phyloP scores from a whole-genome alignment of 2,329 filamentous ascomycete genomes.

The Fusarium nematophilum region DNA sequence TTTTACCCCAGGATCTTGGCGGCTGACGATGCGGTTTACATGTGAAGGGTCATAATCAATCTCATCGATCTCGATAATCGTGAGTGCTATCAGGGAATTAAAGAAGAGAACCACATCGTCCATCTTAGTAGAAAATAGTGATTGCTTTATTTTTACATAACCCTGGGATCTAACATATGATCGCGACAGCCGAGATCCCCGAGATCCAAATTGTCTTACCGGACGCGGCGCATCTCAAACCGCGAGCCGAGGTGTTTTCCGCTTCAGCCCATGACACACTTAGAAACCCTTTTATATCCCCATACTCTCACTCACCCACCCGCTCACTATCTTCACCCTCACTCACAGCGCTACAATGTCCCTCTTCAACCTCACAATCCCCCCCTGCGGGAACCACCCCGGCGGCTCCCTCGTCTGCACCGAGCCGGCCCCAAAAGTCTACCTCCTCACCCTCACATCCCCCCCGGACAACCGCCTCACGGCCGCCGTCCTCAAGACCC shows the following conservation, averaged over 20 bases:
- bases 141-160: too few species aligned
- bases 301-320: background rate
- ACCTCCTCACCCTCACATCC: constrained; percentile 77
- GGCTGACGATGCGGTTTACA: too few species aligned
- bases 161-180: too few species aligned
- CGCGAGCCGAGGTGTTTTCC: constrained; percentile 37
- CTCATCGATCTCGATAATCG: too few species aligned
- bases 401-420: constrained; percentile 73
- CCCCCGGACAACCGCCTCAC: constrained; percentile 82
- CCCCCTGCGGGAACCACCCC: constrained; percentile 56
- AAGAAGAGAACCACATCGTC: too few species aligned
- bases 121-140: too few species aligned
- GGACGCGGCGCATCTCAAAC: constrained; percentile 8
- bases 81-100: too few species aligned
- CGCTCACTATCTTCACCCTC: background rate
- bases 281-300: too few species aligned
- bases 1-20: constrained; percentile 20
- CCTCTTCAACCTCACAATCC: constrained; percentile 64
- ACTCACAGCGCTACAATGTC: constrained; percentile 29
- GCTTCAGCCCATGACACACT: too few species aligned
- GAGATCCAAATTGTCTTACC: constrained; percentile 3
- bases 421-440: constrained; percentile 69
- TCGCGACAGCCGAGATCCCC: constrained; percentile 9
- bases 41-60: too few species aligned
- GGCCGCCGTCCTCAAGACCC: constrained; percentile 72